Evolutionary conservation across 768 basidiomycete species (phyloP), one percentile per base, ranked within the genome.

Genomic region (Fomitopsis pulvina): DNA sequence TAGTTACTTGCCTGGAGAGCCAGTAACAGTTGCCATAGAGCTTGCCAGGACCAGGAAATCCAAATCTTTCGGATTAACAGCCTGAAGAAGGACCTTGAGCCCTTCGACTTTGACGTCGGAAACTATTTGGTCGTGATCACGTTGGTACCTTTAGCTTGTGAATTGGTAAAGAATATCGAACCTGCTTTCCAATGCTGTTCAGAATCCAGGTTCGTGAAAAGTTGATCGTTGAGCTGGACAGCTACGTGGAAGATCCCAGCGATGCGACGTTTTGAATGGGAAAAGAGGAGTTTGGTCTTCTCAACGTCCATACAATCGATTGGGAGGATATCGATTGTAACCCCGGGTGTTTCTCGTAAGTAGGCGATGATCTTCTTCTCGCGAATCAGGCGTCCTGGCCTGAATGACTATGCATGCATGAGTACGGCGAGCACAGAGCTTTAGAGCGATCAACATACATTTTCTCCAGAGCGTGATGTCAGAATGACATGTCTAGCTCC

Each of bases 21-120:
- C 55, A n/a, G 24, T 26, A 1, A 52, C 29, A 12, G 40, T 44
- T 16, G 50, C 30, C 29, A 48, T 51, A n/a, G 52, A 39, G 16
- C 47, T 44, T 8, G 54, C 37, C 5, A 55, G 44, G 2, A 57
- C 50, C 10, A 57, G 50, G 55, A 57, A 57, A 32, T 57, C 55
- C n/a, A 57, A 30, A 2, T 27, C 24, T 18, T 16, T 28, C 41
- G 48, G 54, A 43, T 55, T 28, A 18, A 57, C 38, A 12, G 55
- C 38, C 26, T 57, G 11, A 3, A 55, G 25, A n/a, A 57, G 55
- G 14, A 51, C 40, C 9, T 55, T 21, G 18, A 57, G 18, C 2
- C 54, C 55, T 44, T 52, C 34, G 9, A 57, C 41, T 43, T 57
- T 57, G 48, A 57, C 54, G 39, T 57, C 54, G 34, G 40, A 55